Base-by-base conservation (phyloP, 1,139 yeast genomes). In the Zygoascus sp. region DNA sequence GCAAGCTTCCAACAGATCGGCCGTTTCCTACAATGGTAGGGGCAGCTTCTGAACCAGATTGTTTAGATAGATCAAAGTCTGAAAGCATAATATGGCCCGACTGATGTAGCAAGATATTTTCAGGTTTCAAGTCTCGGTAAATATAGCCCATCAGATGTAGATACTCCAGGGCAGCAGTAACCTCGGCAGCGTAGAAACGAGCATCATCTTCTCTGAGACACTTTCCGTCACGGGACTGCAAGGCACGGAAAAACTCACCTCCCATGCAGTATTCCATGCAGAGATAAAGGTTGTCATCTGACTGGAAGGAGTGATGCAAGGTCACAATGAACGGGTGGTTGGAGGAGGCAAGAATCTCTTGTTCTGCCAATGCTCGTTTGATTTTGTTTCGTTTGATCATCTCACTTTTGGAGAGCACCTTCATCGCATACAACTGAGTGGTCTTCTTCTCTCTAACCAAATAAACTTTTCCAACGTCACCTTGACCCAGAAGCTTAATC, bases 251-350 rank as follows among this genome's bases (percentile, higher is more conserved):
- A 63, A 94, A 94, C 67, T 94, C 99, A 42, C 99, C 98, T 17
- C 99, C 99, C 94, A 92, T 89, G 63, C 98, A 94, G 61, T 92
- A 94, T 65, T 94, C 99, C 96, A 94, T 90, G 64, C 98, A 94
- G 45, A 94, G 76, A 61, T 90, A 94, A n/a, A 94, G 69, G 62
- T 85, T 81, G 55, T 90, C 97, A 48, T 87, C 94, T 10, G 95
- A 84, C 66, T 94, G 98, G 70, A 94, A 94, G 0, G 97, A 89
- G 66, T 94, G 98, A 62, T 94, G 90, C 40, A 94, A 73, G 0
- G 98, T 89, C 38, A 94, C 97, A 59, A 94, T 92, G 60, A 94
- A 94, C 0, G 99, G 99, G 65, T 94, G 98, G 63, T 90, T 89
- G 44, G 94, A 83, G 1, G 97, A 86, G 5, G 97, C 96, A 52